These are phyloP conservation scores for Phoma herbarum DNA, from an alignment of 2,329 filamentous ascomycete species.

Conservation along the genomic window DNA sequence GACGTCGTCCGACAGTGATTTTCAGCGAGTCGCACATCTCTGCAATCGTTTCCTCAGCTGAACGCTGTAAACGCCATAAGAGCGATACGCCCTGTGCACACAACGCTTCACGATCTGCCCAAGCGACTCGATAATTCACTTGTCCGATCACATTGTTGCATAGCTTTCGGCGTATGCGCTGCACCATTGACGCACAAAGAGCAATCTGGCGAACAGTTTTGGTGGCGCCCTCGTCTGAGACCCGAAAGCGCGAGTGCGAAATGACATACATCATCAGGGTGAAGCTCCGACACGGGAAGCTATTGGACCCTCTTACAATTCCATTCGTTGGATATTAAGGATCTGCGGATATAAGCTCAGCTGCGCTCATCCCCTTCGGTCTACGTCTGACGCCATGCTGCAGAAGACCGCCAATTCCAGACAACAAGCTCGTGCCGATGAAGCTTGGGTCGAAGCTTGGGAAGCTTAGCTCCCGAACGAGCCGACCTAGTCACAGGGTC, in stretches of 20 bases:
- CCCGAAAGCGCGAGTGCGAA: neutral
- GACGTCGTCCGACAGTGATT: neutral
- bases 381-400: neutral
- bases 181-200: neutral
- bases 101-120: neutral
- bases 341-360: neutral
- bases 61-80: neutral
- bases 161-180: neutral
- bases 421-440: neutral
- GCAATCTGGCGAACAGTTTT: neutral
- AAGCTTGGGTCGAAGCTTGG: slow-evolving; percentile 5
- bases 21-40: no score
- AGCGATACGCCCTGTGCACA: neutral
- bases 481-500: neutral
- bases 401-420: neutral
- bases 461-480: neutral
- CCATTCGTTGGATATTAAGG: neutral
- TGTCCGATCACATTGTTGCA: neutral
- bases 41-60: neutral
- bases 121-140: neutral
- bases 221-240: neutral
- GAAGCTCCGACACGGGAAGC: neutral
- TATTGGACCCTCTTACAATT: neutral
- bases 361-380: neutral
- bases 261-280: neutral